A percentile compares a stretch with the other conserved stretches of the same genome.
Evolutionary conservation across 495 filamentous ascomycete genomes (phyloP).

Genomic region (Neurospora africana): DNA sequence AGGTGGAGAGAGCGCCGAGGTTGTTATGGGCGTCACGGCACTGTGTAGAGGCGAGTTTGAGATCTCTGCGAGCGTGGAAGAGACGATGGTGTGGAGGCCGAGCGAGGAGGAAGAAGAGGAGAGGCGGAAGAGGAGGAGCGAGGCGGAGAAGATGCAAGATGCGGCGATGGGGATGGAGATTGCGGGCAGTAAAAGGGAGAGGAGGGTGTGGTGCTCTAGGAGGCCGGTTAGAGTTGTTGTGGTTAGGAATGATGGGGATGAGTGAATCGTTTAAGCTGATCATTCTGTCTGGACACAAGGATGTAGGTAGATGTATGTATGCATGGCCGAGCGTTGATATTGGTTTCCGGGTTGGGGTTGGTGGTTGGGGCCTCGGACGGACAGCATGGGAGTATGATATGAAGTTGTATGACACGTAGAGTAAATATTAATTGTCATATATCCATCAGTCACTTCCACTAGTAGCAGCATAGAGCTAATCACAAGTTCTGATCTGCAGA

Average conservation of each 20-base stretch:
- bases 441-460: background rate
- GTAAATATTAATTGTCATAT: background rate
- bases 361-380: background rate
- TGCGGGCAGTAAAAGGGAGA: constrained; percentile 33
- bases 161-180: constrained; percentile 34
- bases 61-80: constrained; percentile 70
- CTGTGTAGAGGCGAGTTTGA: constrained; percentile 77
- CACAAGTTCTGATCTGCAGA: background rate
- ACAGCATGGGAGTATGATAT: background rate
- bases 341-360: background rate
- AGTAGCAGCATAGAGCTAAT: background rate
- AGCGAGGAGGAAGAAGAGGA: constrained; percentile 12
- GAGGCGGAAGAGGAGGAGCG: constrained; percentile 16
- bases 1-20: constrained; percentile 42
- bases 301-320: background rate
- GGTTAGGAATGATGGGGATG: background rate
- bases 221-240: constrained; percentile 55
- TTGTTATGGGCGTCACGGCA: constrained; percentile 55
- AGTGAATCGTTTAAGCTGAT: background rate
- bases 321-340: background rate
- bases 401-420: background rate
- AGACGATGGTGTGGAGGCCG: constrained; percentile 44
- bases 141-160: constrained; percentile 43
- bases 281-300: background rate
- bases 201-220: constrained; percentile 63